Conservation (phyloP, 495 filamentous ascomycete species). For the Pyronema omphalodes region DNA sequence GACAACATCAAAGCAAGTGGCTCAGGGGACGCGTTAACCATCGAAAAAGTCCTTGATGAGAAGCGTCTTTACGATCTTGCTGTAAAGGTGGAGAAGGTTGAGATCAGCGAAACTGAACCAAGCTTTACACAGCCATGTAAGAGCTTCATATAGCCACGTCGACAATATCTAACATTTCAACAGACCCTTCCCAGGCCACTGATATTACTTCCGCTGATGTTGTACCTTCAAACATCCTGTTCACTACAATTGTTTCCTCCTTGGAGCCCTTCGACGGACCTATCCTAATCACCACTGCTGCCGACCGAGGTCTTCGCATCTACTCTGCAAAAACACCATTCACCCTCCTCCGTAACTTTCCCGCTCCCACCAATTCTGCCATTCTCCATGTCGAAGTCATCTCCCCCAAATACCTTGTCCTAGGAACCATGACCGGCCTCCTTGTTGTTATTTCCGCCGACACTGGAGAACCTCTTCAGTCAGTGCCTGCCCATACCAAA, state of each 20-base stretch:
- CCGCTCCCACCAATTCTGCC: constrained; percentile 15
- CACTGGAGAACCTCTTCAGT: constrained; percentile 28
- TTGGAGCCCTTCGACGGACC: constrained; percentile 8
- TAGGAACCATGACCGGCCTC: constrained; percentile 47
- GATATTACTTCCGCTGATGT: constrained; percentile 6
- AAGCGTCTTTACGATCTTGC: constrained; percentile 44
- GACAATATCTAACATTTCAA: background rate
- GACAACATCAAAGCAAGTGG: constrained; percentile 25
- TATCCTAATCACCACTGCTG: constrained; percentile 36
- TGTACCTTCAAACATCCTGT: constrained; percentile 18
- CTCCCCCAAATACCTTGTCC: constrained; percentile 26
- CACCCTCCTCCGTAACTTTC: constrained; percentile 11
- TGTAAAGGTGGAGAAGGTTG: constrained; percentile 38
- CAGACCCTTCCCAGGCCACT: constrained; percentile 14
- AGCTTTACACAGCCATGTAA: constrained; percentile 36
- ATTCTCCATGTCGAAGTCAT: constrained; percentile 22
- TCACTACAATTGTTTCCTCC: constrained; percentile 7
- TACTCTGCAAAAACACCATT: constrained; percentile 9
- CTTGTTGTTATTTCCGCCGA: constrained; percentile 30
- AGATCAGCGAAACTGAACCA: constrained; percentile 26
- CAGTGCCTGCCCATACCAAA: constrained; percentile 40
- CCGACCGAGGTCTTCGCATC: constrained; percentile 24
- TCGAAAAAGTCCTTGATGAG: constrained; percentile 47
- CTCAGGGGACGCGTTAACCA: constrained; percentile 33
- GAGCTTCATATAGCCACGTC: background rate